Evolutionary conservation across 2,329 filamentous ascomycete genomes (phyloP).

Genomic region (Plenodomus lindquistii): DNA sequence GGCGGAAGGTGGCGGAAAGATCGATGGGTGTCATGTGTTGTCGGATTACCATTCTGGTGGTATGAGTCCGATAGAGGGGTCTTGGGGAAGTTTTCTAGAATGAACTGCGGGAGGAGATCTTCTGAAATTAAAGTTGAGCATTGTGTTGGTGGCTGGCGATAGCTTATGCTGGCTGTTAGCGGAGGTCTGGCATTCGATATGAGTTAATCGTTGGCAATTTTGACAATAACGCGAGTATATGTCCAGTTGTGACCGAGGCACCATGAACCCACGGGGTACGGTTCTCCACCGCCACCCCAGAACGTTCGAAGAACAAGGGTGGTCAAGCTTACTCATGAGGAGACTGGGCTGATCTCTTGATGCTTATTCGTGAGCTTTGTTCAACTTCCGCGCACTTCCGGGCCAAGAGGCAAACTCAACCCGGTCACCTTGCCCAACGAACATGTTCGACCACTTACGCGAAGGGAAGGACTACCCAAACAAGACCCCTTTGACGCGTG

Average conservation of each 20-base stretch:
- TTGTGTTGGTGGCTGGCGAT: too few species aligned
- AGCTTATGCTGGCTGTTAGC: too few species aligned
- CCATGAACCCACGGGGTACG: neutral
- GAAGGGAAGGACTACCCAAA: neutral
- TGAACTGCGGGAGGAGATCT: too few species aligned
- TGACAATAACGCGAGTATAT: too few species aligned
- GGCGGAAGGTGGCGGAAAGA: neutral
- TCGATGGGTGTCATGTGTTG: neutral
- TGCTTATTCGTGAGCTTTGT: neutral
- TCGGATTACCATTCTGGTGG: neutral
- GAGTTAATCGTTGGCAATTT: too few species aligned
- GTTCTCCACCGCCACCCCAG: neutral
- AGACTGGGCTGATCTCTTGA: neutral
- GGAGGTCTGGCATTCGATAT: too few species aligned
- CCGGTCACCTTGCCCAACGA: neutral
- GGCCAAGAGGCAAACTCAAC: neutral
- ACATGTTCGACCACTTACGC: neutral
- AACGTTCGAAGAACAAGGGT: neutral
- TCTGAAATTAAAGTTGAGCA: too few species aligned
- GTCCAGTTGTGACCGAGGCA: too few species aligned
- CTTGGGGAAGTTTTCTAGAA: too few species aligned
- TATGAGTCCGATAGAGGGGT: too few species aligned
- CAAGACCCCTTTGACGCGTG: neutral
- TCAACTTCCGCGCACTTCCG: neutral
- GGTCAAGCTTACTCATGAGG: neutral